Percentiles rank a stretch among this genome's conserved stretches.
Conservation (phyloP, 768 basidiomycete species). For the Suillus paluster region DNA sequence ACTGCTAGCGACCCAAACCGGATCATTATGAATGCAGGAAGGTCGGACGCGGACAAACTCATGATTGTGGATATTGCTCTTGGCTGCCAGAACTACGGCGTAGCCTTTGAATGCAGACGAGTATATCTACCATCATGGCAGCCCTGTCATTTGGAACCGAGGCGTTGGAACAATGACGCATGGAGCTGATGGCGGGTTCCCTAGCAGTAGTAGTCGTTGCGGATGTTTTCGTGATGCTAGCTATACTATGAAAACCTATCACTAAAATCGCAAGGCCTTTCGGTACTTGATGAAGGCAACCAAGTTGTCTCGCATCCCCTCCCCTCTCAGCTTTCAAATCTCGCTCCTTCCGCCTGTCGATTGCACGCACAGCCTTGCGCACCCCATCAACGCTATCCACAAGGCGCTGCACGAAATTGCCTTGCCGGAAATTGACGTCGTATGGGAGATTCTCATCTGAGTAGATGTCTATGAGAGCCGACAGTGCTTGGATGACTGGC, state of each 20-base stretch:
- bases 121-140: conserved; percentile 3
- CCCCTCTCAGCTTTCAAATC: conserved; percentile 71
- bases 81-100: conserved; percentile 2
- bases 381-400: conserved; percentile 63
- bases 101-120: conserved; percentile 10
- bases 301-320: conserved; percentile 78
- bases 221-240: neutral
- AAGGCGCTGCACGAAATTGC: conserved; percentile 58
- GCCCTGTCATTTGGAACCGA: neutral
- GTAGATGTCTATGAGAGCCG: conserved; percentile 90
- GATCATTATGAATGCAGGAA: conserved; percentile 9
- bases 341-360: conserved; percentile 67
- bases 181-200: no score
- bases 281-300: conserved; percentile 79
- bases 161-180: conserved; percentile 1
- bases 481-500: conserved; percentile 74
- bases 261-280: conserved; percentile 48
- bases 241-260: neutral
- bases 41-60: neutral
- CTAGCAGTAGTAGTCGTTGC: neutral
- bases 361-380: conserved; percentile 61
- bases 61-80: neutral
- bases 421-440: conserved; percentile 79
- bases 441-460: conserved; percentile 84
- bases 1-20: neutral